phyloP scores from a whole-genome alignment of 805 yeast species.

The Kodamaea laetipori region DNA sequence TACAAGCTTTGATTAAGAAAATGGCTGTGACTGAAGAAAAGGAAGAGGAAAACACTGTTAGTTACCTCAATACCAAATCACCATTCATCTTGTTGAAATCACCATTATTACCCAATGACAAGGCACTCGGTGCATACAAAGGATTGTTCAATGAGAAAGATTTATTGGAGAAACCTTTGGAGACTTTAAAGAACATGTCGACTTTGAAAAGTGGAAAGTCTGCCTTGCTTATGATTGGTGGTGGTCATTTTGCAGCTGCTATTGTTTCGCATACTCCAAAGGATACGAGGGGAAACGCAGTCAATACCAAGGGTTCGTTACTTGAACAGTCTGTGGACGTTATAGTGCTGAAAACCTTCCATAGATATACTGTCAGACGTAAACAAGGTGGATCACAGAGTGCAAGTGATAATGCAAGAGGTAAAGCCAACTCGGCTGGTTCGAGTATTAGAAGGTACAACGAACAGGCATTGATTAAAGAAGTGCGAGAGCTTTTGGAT shows the following conservation, averaged over 20 bases:
- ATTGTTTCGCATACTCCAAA: constrained; percentile 72
- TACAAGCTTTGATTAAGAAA: constrained; percentile 28
- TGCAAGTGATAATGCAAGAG: constrained; percentile 87
- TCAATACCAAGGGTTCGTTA: constrained; percentile 47
- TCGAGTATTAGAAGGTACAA: constrained; percentile 85
- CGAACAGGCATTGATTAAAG: constrained; percentile 78
- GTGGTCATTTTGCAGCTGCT: constrained; percentile 98
- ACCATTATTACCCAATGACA: constrained; percentile 40
- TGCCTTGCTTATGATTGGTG: constrained; percentile 91
- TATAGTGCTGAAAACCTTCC: constrained; percentile 80
- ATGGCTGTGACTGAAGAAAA: constrained; percentile 22
- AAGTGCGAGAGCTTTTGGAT: constrained; percentile 67
- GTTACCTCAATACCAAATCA: constrained; percentile 67
- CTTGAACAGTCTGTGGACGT: constrained; percentile 65
- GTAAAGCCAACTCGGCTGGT: constrained; percentile 97
- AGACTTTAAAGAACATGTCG: constrained; percentile 45
- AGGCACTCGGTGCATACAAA: constrained; percentile 70
- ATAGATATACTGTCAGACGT: constrained; percentile 91
- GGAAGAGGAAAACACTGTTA: constrained; percentile 39
- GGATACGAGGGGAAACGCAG: constrained; percentile 57
- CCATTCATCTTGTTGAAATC: constrained; percentile 67
- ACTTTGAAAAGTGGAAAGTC: constrained; percentile 45
- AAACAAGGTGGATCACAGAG: constrained; percentile 98
- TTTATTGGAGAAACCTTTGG: constrained; percentile 48
- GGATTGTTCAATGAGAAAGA: constrained; percentile 50